Base-by-base conservation (phyloP, 2,329 filamentous ascomycete species). In the Pseudovirgaria hyperparasitica region DNA sequence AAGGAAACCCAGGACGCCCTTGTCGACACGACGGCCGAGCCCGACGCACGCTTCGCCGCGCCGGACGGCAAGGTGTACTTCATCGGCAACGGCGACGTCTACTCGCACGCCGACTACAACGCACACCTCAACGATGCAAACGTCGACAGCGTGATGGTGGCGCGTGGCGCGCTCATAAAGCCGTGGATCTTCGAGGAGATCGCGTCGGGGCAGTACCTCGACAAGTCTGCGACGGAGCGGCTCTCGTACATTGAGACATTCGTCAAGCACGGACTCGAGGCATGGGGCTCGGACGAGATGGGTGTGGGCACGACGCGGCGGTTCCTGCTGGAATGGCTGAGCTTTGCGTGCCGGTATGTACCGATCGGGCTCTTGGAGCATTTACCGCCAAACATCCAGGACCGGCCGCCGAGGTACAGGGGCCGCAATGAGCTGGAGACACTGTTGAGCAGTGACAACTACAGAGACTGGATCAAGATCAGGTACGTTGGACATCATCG, bases 121-220 rank as follows among this genome's bases (percentile, higher is more conserved):
- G 62, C 75, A 31, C 76, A 90, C 45, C 63, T 96, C 20, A 66
- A 77, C 25, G 70, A 87, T 32, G 70, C 82, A 19, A 71, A 72
- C 24, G 85, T 96, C 23, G 87, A 96, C 58, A 75, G 75, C n/a
- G 81, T 93, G 48, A 96, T 98, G 90, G 74, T 96, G 34, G 90
- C 77, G n/a, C 81, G 90, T 34, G 90, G 90, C 30, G 90, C 90
- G 7, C 69, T 98, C 32, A 82, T 96, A 58, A 98, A 98, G 60
- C 90, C 90, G 1, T 98, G 90, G 90, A 65, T 98, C 36, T 98
- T 96, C 48, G 90, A 98, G 55, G 90, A 98, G 57, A 96, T 98
- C 29, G 72, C 82, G 40, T 70, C 75, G 36, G 80, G 81, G 5
- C 90, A 96, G 55, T 94, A 96, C 49, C 71, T 98, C 20, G 90